Evolutionary conservation across 2,329 filamentous ascomycete species (phyloP), one percentile per base, ranked within the genome.

Genomic region (Botrytis aclada): DNA sequence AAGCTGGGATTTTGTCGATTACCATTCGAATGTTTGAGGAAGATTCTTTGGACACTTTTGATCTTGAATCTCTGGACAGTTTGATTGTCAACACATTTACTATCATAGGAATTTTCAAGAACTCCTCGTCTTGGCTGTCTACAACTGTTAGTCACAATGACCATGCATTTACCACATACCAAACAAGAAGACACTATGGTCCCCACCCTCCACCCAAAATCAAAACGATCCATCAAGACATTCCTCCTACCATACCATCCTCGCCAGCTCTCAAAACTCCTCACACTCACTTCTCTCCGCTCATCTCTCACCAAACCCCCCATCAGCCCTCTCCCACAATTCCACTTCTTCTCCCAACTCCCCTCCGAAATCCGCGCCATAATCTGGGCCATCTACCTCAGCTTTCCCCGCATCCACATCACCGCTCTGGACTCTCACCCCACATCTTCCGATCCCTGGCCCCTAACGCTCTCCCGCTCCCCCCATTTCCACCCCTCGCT

Each of bases 281-380:
- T 71, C 34, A 29, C 45, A 20, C 22, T 64, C 20, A 32, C 37
- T 16, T 45, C 43, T 25, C 43, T 32, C 22, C 54, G 18, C 41
- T 1, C 60, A 34, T 43, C 60, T 54, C 25, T 37, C 3, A 14
- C 34, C 34, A 32, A 56, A 25, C 14, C 34, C 6, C 12, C 60
- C 2, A n/a, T 39, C 34, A 22, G 25, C 8, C n/a, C 69, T 43
- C 8, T n/a, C 7, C 12, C 58, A 25, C 16, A 61, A 51, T 71
- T 71, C 34, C 69, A 56, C 45, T 61, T 65, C 16, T 71, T 71
- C 45, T 34, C 25, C 22, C 34, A 65, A 64, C 45, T 71, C 20
- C 69, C 69, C 12, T 71, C 25, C 69, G 69, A 71, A 43, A 71
- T 71, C 7, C 60, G 60, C 43, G 29, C 22, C 20, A 43, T 65